Percentiles rank a stretch among this genome's conserved stretches.
phyloP scores from a whole-genome alignment of 2,329 filamentous ascomycete species.

The Coleophoma cylindrospora region DNA sequence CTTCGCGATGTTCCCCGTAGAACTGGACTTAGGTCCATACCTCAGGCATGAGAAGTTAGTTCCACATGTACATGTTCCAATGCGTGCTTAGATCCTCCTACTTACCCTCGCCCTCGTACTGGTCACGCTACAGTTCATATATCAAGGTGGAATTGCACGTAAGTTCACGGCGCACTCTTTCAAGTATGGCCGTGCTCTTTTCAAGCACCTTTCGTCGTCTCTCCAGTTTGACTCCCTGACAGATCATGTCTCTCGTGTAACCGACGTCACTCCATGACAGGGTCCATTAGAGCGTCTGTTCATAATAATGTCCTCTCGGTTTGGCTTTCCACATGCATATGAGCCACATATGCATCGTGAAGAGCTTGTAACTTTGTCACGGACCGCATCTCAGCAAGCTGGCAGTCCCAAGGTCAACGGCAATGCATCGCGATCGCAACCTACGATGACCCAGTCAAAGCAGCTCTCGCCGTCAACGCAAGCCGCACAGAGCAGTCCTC shows the following conservation, averaged over 20 bases:
- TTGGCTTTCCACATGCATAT: conserved; percentile 17
- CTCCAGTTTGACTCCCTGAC: neutral
- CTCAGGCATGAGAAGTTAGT: no score
- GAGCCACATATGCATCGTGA: conserved; percentile 25
- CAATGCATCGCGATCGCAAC: conserved; percentile 5
- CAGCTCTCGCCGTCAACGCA: conserved; percentile 7
- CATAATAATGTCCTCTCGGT: conserved; percentile 17
- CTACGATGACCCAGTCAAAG: conserved; percentile 8
- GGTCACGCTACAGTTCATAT: no score
- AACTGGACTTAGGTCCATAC: no score
- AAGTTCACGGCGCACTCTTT: no score
- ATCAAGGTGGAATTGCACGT: no score
- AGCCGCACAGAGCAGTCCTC: conserved; percentile 15
- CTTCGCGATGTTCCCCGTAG: no score
- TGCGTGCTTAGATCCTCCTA: no score
- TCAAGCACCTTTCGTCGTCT: no score
- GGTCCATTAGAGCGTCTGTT: neutral
- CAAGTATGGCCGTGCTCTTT: no score
- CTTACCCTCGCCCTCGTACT: no score
- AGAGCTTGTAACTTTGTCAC: conserved; percentile 20
- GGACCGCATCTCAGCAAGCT: conserved; percentile 18
- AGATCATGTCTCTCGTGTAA: conserved; percentile 1
- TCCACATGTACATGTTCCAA: no score
- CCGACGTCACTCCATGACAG: conserved; percentile 1
- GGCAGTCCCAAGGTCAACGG: conserved; percentile 9